Conservation (phyloP, 2,329 filamentous ascomycete genomes). For the Aureobasidium sp. region DNA sequence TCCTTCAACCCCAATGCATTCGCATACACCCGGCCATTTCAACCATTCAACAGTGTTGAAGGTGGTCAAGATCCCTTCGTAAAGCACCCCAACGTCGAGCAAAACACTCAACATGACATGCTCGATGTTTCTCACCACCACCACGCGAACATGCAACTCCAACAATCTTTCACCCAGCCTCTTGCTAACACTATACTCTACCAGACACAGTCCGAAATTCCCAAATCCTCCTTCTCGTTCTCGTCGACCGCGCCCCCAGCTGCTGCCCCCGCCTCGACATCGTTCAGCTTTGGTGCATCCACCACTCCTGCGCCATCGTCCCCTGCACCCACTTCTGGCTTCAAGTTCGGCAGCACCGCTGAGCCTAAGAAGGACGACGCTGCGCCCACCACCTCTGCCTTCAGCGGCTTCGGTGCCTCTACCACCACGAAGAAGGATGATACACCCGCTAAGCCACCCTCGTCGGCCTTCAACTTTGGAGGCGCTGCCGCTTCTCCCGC, state of each 20-base stretch:
- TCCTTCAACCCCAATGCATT: neutral
- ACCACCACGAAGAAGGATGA: neutral
- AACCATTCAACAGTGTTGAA: slow-evolving; percentile 9
- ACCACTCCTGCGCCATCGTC: neutral
- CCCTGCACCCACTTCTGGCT: neutral
- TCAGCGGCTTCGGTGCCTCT: neutral
- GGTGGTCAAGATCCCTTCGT: neutral
- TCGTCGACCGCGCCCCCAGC: neutral
- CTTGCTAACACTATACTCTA: neutral
- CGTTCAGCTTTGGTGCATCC: slow-evolving; percentile 7
- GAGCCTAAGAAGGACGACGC: neutral
- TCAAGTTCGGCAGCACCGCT: slow-evolving; percentile 2
- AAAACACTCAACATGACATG: slow-evolving; percentile 2
- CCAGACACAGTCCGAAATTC: neutral
- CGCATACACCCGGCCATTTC: neutral
- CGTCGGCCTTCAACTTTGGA: neutral
- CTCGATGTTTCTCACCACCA: neutral
- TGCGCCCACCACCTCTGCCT: neutral
- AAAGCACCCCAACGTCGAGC: neutral
- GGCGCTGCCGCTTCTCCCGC: neutral
- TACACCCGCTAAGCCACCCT: neutral
- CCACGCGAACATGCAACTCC: neutral
- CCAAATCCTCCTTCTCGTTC: slow-evolving; percentile 5
- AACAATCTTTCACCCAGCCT: neutral
- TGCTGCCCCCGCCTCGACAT: neutral